phyloP scores from a whole-genome alignment of 495 filamentous ascomycete species.

The Evansstolkia leycettana region DNA sequence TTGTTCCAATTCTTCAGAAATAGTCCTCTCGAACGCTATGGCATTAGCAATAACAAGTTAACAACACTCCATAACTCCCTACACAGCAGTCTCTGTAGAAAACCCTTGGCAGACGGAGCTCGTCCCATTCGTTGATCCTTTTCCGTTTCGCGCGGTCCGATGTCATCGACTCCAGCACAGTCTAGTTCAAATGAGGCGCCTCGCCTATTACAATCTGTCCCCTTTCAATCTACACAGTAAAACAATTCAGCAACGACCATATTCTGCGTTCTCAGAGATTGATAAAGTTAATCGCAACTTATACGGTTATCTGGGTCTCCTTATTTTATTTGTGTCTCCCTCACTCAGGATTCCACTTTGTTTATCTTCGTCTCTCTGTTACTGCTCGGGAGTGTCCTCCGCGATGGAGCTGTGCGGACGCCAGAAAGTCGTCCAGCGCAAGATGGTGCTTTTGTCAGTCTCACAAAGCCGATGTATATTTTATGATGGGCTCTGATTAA shows the following conservation, averaged over 20 bases:
- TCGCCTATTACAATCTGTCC: conserved; percentile 11
- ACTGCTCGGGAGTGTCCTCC: conserved; percentile 1
- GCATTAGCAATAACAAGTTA: too few relatives aligned
- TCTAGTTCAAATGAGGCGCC: conserved; percentile 2
- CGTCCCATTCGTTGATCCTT: conserved; percentile 28
- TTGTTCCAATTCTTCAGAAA: too few relatives aligned
- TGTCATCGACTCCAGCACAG: conserved; percentile 31
- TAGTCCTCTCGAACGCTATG: too few relatives aligned
- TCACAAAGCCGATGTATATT: not conserved
- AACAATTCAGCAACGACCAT: conserved; percentile 2
- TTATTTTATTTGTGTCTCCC: too few relatives aligned
- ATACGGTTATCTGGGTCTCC: too few relatives aligned
- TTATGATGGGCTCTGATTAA: conserved; percentile 14
- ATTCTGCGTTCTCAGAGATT: not conserved
- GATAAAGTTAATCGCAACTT: too few relatives aligned
- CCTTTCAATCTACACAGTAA: not conserved
- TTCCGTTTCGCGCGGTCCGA: conserved; percentile 23
- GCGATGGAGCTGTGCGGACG: conserved; percentile 44
- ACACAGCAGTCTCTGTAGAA: too few relatives aligned
- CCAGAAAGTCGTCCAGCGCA: conserved; percentile 80
- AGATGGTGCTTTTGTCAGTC: conserved; percentile 90
- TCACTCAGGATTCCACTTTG: too few relatives aligned
- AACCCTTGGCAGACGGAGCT: conserved; percentile 20
- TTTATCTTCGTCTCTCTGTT: not conserved
- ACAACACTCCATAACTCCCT: too few relatives aligned